phyloP scores from a whole-genome alignment of 179 eudicot genomes.

The Carnegiea gigantea region DNA sequence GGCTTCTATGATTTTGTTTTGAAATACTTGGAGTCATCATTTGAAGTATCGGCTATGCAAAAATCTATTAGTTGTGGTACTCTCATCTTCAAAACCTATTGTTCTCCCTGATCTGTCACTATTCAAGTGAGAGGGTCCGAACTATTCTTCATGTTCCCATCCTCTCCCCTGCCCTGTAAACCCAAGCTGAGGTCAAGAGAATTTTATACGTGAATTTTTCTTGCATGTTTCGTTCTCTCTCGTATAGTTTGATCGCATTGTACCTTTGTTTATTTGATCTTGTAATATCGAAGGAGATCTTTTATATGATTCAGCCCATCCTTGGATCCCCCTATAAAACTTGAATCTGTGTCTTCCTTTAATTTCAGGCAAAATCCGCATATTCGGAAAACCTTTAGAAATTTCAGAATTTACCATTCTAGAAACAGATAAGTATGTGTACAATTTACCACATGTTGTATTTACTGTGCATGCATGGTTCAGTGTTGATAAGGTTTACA shows the following conservation, averaged over 20 bases:
- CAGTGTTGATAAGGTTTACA: neutral
- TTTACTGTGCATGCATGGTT: neutral
- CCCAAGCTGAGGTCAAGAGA: neutral
- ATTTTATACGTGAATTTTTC: neutral
- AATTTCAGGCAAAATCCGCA: too few relatives aligned
- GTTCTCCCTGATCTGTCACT: too few relatives aligned
- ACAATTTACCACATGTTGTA: neutral
- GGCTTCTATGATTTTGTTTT: too few relatives aligned
- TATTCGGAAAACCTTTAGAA: neutral
- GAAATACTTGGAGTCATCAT: too few relatives aligned
- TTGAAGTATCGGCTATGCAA: too few relatives aligned
- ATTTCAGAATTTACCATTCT: neutral
- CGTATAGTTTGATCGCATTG: neutral
- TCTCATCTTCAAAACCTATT: too few relatives aligned
- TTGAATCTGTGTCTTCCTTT: neutral
- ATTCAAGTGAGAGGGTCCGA: neutral
- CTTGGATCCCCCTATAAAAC: neutral
- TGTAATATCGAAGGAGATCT: neutral
- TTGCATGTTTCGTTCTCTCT: neutral
- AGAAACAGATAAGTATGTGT: neutral
- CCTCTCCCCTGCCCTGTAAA: neutral
- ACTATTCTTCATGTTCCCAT: neutral
- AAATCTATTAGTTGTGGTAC: too few relatives aligned
- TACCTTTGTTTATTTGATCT: neutral
- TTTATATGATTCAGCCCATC: neutral